A percentile compares a stretch with the other conserved stretches of the same genome.
Conservation (phyloP, 768 basidiomycete species). For the Mycena haematopus region DNA sequence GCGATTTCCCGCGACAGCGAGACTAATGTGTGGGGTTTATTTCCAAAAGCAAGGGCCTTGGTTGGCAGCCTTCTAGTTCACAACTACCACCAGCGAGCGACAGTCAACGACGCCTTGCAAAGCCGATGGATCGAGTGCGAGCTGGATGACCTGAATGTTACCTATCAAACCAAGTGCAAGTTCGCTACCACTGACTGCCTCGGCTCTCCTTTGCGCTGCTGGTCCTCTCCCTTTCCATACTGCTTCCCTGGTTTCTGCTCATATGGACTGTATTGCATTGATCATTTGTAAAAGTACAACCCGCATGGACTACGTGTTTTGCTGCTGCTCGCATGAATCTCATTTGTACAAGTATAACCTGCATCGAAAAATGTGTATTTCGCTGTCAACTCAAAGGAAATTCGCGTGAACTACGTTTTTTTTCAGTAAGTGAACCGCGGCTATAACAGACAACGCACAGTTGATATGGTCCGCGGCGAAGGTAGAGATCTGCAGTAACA, state of each 20-base stretch:
- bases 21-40: constrained; percentile 9
- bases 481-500: constrained; percentile 75
- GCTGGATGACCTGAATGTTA: constrained; percentile 60
- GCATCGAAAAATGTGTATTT: constrained; percentile 2
- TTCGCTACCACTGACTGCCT: constrained; percentile 32
- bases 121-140: constrained; percentile 74
- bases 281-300: constrained; percentile 12
- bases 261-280: background rate
- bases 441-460: constrained; percentile 56
- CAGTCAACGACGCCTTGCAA: constrained; percentile 64
- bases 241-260: constrained; percentile 6
- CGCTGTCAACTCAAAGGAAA: constrained; percentile 63
- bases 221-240: background rate
- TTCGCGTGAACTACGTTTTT: constrained; percentile 79
- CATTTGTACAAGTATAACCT: constrained; percentile 24
- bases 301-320: constrained; percentile 20
- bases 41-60: constrained; percentile 60
- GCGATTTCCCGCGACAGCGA: background rate
- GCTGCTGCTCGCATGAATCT: constrained; percentile 25
- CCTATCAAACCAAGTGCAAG: constrained; percentile 54
- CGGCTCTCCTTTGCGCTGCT: background rate
- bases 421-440: constrained; percentile 20
- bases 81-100: constrained; percentile 63
- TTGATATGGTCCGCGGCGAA: constrained; percentile 90
- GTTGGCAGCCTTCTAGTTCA: constrained; percentile 67